Evolutionary conservation across 2,329 filamentous ascomycete genomes (phyloP).

Genomic region (Hymenoscyphus scutula): DNA sequence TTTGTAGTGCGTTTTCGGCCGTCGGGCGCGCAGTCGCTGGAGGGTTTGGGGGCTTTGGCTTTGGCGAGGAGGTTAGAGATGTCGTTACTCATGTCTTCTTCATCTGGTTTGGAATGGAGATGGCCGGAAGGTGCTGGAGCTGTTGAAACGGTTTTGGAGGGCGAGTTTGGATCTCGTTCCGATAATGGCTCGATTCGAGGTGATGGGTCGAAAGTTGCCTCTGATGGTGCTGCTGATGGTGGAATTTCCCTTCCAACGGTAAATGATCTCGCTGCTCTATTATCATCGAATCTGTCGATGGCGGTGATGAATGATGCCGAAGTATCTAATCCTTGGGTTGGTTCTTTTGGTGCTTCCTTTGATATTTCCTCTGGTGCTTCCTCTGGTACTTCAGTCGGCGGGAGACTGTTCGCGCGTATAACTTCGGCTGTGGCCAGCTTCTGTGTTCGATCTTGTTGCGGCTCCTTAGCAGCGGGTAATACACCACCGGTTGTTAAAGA

Average conservation of each 20-base stretch:
- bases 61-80: constrained; percentile 35
- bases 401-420: constrained; percentile 9
- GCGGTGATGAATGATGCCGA: constrained; percentile 23
- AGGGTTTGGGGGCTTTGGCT: constrained; percentile 27
- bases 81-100: constrained; percentile 30
- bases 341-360: constrained; percentile 11
- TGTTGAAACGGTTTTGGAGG: constrained; percentile 26
- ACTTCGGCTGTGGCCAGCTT: neutral
- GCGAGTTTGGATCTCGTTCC: constrained; percentile 35
- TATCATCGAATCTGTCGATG: neutral
- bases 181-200: constrained; percentile 30
- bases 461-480: neutral
- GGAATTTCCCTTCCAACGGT: constrained; percentile 8
- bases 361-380: constrained; percentile 11
- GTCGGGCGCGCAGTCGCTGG: constrained; percentile 29
- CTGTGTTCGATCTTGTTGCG: neutral
- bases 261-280: constrained; percentile 19
- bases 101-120: constrained; percentile 17
- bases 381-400: too few species aligned
- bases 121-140: constrained; percentile 24
- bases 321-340: constrained; percentile 20
- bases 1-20: constrained; percentile 26
- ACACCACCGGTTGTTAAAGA: neutral
- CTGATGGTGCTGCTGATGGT: constrained; percentile 16
- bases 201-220: constrained; percentile 15